Evolutionary conservation across 176 grass and related monocot genomes (phyloP).

Genomic region (Zoysia japonica): DNA sequence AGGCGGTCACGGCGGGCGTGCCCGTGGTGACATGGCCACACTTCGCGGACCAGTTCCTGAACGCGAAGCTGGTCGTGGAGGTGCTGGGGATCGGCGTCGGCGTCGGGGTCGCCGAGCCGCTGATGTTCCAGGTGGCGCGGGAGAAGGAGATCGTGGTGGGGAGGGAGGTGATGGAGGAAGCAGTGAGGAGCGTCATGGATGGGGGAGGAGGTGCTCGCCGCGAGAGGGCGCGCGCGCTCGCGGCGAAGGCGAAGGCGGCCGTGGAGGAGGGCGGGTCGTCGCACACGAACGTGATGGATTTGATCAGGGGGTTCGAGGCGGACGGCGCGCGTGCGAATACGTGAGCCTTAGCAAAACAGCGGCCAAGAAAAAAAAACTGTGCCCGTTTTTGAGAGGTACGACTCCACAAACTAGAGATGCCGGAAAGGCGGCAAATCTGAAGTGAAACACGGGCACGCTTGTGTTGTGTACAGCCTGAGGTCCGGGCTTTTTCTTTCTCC

Average conservation of each 20-base stretch:
- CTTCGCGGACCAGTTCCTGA: slow-evolving; percentile 52
- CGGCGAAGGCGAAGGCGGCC: slow-evolving; percentile 4
- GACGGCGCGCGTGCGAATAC: not conserved
- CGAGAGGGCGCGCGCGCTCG: slow-evolving; percentile 12
- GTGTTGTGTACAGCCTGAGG: not conserved
- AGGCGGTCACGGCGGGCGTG: slow-evolving; percentile 45
- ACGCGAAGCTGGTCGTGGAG: slow-evolving; percentile 53
- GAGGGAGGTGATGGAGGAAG: slow-evolving; percentile 19
- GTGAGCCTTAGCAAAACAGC: too few relatives aligned
- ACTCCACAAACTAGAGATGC: too few relatives aligned
- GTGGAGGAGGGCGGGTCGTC: slow-evolving; percentile 42
- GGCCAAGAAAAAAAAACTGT: too few relatives aligned
- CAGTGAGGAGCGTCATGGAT: slow-evolving; percentile 42
- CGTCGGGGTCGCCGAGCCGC: not conserved
- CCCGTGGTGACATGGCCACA: slow-evolving; percentile 60
- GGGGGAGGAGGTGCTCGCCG: slow-evolving; percentile 31
- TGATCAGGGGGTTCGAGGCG: slow-evolving; percentile 21
- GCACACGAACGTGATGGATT: slow-evolving; percentile 18
- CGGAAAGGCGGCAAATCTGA: slow-evolving; percentile 10
- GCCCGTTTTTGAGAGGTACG: too few relatives aligned
- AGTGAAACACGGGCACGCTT: not conserved
- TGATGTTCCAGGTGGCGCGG: not conserved
- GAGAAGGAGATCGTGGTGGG: slow-evolving; percentile 25
- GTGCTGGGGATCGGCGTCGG: slow-evolving; percentile 50
- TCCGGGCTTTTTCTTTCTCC: not conserved